phyloP scores from a whole-genome alignment of 2,329 filamentous ascomycete genomes.

The Trichothecium sympodiale region DNA sequence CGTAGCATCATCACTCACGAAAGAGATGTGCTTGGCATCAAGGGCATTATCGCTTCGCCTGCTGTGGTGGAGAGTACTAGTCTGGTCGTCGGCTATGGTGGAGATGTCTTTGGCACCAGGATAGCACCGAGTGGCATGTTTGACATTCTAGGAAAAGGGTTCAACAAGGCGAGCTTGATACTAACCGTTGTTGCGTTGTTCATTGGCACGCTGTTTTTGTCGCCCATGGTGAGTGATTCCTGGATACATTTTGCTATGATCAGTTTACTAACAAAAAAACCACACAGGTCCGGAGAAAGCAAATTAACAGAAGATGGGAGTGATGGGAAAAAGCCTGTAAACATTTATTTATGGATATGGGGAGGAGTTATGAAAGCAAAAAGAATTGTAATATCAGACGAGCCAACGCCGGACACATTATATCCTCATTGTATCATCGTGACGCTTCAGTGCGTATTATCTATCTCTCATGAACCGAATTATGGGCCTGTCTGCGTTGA shows the following conservation, averaged over 20 bases:
- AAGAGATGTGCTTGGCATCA: constrained; percentile 68
- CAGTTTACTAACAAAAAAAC: too few relatives aligned
- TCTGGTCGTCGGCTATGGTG: constrained; percentile 75
- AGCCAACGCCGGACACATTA: too few relatives aligned
- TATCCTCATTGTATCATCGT: too few relatives aligned
- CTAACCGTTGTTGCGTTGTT: constrained; percentile 72
- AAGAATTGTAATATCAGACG: too few relatives aligned
- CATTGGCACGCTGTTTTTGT: constrained; percentile 64
- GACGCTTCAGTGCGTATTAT: too few relatives aligned
- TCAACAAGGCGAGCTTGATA: constrained; percentile 80
- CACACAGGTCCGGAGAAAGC: constrained; percentile 47
- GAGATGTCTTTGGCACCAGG: constrained; percentile 80
- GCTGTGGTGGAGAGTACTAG: constrained; percentile 86
- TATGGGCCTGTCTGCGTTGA: too few relatives aligned
- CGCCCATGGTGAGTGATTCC: constrained; percentile 64
- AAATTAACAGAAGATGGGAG: constrained; percentile 56
- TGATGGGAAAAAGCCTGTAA: too few relatives aligned
- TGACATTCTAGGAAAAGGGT: constrained; percentile 85
- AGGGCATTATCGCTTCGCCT: constrained; percentile 61
- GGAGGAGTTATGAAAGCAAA: too few relatives aligned
- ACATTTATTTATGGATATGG: too few relatives aligned
- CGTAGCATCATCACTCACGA: constrained; percentile 71
- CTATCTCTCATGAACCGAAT: too few relatives aligned
- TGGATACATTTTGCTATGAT: too few relatives aligned
- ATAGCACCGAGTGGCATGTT: constrained; percentile 83